Conservation (phyloP, 768 basidiomycete genomes). For the Tricholoma terreum region DNA sequence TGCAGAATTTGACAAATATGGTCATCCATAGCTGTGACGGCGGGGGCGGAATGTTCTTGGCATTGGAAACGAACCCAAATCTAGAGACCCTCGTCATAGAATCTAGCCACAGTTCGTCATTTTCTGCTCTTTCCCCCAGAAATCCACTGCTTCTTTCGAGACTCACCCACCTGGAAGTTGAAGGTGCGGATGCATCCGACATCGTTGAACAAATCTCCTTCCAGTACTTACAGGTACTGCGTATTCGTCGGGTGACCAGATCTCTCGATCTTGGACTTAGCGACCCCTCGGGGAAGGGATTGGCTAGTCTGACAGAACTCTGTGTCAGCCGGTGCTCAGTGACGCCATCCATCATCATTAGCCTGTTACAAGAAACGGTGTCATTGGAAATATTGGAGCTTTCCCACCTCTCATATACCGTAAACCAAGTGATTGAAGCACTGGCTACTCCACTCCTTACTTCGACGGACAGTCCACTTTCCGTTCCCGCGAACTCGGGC, state of each 20-base stretch:
- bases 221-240: slow-evolving; percentile 11
- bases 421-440: slow-evolving; percentile 40
- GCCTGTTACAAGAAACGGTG: slow-evolving; percentile 31
- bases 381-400: slow-evolving; percentile 45
- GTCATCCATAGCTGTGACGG: slow-evolving; percentile 8
- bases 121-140: neutral
- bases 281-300: slow-evolving; percentile 15
- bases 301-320: slow-evolving; percentile 38
- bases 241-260: slow-evolving; percentile 12
- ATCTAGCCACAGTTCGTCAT: neutral
- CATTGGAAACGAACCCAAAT: slow-evolving; percentile 22
- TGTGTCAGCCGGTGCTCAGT: slow-evolving; percentile 32
- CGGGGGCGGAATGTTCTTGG: slow-evolving; percentile 12
- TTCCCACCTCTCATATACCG: slow-evolving; percentile 27
- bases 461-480: neutral
- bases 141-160: slow-evolving; percentile 24
- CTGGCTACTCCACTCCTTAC: slow-evolving; percentile 27
- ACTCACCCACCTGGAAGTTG: slow-evolving; percentile 37
- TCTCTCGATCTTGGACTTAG: slow-evolving; percentile 19
- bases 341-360: slow-evolving; percentile 14
- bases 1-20: slow-evolving; percentile 20
- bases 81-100: slow-evolving; percentile 28
- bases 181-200: slow-evolving; percentile 9
- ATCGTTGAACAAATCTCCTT: slow-evolving; percentile 9
- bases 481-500: neutral